phyloP scores from a whole-genome alignment of 148 eudicot species.

The Polygonum maritimum region DNA sequence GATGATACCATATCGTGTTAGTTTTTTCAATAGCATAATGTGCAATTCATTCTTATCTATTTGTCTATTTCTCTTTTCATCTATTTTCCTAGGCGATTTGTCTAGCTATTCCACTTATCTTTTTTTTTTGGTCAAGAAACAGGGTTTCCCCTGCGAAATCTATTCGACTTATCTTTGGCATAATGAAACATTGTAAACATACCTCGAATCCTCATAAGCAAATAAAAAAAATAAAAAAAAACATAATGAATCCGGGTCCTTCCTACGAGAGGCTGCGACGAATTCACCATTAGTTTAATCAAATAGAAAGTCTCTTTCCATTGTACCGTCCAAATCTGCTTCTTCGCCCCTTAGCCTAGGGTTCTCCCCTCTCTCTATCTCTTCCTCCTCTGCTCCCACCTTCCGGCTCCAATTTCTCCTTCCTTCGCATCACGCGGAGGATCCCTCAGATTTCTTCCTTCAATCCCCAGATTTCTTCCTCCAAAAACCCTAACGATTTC shows the following conservation, averaged over 20 bases:
- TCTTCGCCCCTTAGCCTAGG: background rate
- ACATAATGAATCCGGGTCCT: background rate
- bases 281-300: background rate
- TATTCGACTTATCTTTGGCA: too few relatives aligned
- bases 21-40: too few relatives aligned
- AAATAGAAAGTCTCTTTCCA: background rate
- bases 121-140: too few relatives aligned
- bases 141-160: too few relatives aligned
- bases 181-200: too few relatives aligned
- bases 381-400: constrained; percentile 6
- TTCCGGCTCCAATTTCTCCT: background rate
- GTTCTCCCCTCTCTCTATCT: background rate
- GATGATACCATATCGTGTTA: too few relatives aligned
- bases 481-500: background rate
- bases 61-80: too few relatives aligned
- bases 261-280: background rate
- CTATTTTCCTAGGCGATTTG: too few relatives aligned
- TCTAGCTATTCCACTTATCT: too few relatives aligned
- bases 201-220: too few relatives aligned
- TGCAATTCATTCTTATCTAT: too few relatives aligned
- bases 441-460: background rate
- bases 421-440: background rate
- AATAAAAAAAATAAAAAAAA: too few relatives aligned
- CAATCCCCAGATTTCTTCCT: background rate
- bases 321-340: constrained; percentile 10